Conservation (phyloP, 2,329 filamentous ascomycete species). For the Chrysosporium queenslandicum region DNA sequence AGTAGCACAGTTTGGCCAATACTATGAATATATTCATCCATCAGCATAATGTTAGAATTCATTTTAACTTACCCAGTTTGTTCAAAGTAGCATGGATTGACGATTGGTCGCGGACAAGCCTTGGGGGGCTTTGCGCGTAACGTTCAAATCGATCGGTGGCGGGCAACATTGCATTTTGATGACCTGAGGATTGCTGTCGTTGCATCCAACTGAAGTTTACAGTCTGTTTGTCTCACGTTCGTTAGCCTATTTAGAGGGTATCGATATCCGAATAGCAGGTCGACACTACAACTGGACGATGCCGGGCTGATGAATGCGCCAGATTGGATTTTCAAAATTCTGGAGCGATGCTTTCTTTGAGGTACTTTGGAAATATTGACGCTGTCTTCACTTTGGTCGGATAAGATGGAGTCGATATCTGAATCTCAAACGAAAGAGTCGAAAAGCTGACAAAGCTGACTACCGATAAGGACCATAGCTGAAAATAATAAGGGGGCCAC, state of each 20-base stretch:
- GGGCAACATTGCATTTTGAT: neutral
- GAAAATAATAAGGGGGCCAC: conserved; percentile 32
- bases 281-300: conserved; percentile 11
- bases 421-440: conserved; percentile 30
- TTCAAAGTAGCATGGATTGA: neutral
- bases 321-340: conserved; percentile 1
- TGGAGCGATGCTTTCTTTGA: conserved; percentile 5
- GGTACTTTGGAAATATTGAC: conserved; percentile 9
- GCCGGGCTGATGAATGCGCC: conserved; percentile 5
- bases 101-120: too few species aligned
- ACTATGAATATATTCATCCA: neutral
- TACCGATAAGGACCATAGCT: conserved; percentile 33
- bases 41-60: conserved; percentile 1
- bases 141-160: neutral
- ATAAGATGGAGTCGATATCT: conserved; percentile 33
- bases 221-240: conserved; percentile 1
- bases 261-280: conserved; percentile 1
- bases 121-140: neutral
- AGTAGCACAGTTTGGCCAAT: neutral
- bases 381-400: conserved; percentile 9
- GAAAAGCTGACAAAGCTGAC: conserved; percentile 28
- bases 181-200: neutral
- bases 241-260: conserved; percentile 4
- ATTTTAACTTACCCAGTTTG: conserved; percentile 4
- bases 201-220: conserved; percentile 5